Evolutionary conservation across 75 land plant species (phyloP).

Genomic region (Selaginella moellendorffii): DNA sequence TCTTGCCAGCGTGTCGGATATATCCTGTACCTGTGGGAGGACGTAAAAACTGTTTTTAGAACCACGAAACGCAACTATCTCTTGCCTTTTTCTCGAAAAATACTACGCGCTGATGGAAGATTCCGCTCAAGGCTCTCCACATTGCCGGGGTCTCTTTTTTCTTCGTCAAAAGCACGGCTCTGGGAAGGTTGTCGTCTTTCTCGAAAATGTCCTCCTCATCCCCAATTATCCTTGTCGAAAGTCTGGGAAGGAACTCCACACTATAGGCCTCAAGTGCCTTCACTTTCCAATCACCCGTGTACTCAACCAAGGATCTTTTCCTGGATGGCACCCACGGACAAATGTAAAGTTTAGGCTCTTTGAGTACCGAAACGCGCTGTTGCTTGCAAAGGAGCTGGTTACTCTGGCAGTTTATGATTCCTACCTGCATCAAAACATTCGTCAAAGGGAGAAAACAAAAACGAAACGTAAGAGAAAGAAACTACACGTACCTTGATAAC

Average conservation of each 20-base stretch:
- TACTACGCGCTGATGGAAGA: slow-evolving; percentile 43
- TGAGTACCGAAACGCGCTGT: slow-evolving; percentile 27
- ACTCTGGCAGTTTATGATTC: slow-evolving; percentile 51
- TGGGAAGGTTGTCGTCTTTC: slow-evolving; percentile 26
- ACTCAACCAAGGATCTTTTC: slow-evolving; percentile 44
- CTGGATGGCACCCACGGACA: slow-evolving; percentile 43
- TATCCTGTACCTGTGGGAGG: slow-evolving; percentile 42
- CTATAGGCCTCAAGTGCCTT: slow-evolving; percentile 44
- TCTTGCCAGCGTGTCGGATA: slow-evolving; percentile 26
- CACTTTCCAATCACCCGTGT: slow-evolving; percentile 38
- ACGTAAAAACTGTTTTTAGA: not conserved
- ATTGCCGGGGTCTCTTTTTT: slow-evolving; percentile 68
- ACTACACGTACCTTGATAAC: slow-evolving; percentile 44
- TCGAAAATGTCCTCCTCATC: slow-evolving; percentile 17
- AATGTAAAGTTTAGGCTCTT: slow-evolving; percentile 34
- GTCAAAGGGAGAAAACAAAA: not conserved
- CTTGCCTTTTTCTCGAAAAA: slow-evolving; percentile 67
- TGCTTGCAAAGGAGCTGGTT: slow-evolving; percentile 50
- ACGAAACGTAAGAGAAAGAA: not conserved
- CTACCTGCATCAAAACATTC: slow-evolving; percentile 41
- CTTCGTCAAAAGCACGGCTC: slow-evolving; percentile 46
- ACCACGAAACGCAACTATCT: not conserved
- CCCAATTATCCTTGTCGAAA: slow-evolving; percentile 35
- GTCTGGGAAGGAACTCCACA: slow-evolving; percentile 53
- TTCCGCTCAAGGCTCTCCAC: slow-evolving; percentile 73